Base-by-base conservation (phyloP, 306 rosid genomes). In the Castanospermum australe region DNA sequence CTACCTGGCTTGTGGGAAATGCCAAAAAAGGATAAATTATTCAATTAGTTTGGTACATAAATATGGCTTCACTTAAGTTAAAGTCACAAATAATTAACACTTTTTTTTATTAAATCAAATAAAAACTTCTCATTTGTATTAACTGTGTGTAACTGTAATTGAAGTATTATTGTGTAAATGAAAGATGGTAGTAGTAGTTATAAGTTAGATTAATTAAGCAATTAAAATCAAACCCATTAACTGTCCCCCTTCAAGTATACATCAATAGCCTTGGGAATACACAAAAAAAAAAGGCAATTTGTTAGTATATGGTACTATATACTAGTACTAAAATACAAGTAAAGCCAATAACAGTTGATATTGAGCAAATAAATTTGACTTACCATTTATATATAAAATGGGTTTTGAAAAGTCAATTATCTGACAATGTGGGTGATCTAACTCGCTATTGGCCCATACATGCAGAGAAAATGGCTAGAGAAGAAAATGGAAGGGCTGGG, bases 351-450 rank as follows among this genome's bases (percentile, higher is more conserved):
- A 77, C 50, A 35, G 78, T 25, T 80, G 64, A 25, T 68, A 73
- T 18, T 32, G 36, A 33, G 39, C 33, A 50, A 25, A 68, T n/a
- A 54, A 25, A 39, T 71, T 80, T 82, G 86, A 84, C 84, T 28
- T 18, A 9, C 17, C n/a, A n/a, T n/a, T n/a, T n/a, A n/a, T n/a
- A n/a, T 21, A 33, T 6, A 6, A 32, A 25, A 56, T 71, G 12
- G 36, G 30, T 42, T 5, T 32, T 17, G 9, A 28, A 77, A 85
- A 82, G 89, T 88, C 91, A 88, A 87, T 35, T 9, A 69, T 83
- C 62, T 0, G 71, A 76, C 66, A 56, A 64, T 87, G 54, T 80
- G 84, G 95, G 85, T 84, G 70, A 87, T 87, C 95, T 87, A 90
- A 87, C 84, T 82, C 44, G 5, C 41, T 8, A 82, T 87, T 85